These are phyloP conservation scores for Ogataea pini DNA, from an alignment of 805 yeast genomes.

Conservation along the genomic window DNA sequence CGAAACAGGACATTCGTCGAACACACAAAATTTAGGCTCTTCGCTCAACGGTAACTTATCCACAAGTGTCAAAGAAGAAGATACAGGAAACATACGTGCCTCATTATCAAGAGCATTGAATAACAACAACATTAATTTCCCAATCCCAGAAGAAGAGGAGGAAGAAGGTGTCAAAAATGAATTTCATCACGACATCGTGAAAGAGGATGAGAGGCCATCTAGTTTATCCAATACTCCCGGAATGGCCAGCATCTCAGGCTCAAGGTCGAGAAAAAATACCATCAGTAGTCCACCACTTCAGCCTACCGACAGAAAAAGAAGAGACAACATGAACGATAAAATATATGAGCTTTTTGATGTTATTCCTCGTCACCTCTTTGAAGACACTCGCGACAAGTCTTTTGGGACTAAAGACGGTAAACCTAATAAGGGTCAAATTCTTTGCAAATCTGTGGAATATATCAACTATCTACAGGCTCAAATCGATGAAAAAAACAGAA, in stretches of 20 bases:
- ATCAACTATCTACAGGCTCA: constrained; percentile 64
- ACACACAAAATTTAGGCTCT: neutral
- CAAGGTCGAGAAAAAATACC: constrained; percentile 22
- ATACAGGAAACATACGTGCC: constrained; percentile 18
- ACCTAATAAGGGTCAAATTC: constrained; percentile 81
- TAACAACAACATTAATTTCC: constrained; percentile 12
- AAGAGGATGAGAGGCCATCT: constrained; percentile 12
- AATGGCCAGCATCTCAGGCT: constrained; percentile 4
- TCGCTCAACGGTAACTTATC: constrained; percentile 2
- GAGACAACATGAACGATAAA: constrained; percentile 59
- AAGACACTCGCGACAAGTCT: constrained; percentile 45
- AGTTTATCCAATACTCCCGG: constrained; percentile 9
- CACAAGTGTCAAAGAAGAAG: constrained; percentile 8
- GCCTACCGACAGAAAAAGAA: constrained; percentile 46
- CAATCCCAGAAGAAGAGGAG: constrained; percentile 23
- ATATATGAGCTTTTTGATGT: constrained; percentile 47
- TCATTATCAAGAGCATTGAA: constrained; percentile 24
- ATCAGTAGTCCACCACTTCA: constrained; percentile 19
- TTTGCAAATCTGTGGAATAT: constrained; percentile 74
- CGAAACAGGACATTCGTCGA: neutral
- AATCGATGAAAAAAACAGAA: constrained; percentile 76
- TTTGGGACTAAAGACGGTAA: constrained; percentile 80
- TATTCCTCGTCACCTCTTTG: constrained; percentile 39
- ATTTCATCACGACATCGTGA: neutral
- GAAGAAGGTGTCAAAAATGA: constrained; percentile 5